Base-by-base conservation (phyloP, 1,139 yeast genomes). In the Lodderomyces margitis region DNA sequence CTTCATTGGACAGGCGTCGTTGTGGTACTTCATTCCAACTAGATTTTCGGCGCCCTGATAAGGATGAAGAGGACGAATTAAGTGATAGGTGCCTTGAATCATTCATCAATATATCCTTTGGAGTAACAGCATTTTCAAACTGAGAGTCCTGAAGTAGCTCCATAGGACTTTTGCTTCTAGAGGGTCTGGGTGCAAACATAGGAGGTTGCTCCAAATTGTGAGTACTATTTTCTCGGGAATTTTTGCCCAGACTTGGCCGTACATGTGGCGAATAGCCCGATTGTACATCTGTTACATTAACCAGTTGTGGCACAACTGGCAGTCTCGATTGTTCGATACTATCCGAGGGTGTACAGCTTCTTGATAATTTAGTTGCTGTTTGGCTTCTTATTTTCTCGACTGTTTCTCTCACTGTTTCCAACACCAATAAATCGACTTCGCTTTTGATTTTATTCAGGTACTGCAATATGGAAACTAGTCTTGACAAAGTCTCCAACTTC, bases 381-480 rank as follows among this genome's bases (percentile, higher is more conserved):
- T 70, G 76, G 28, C 71, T 77, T 38, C 68, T 65, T 8, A 76
- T 79, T 55, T 63, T 75, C 20, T 64, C 62, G 10, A 87, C 76
- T 0, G 95, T 83, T 34, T 80, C 80, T 17, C 76, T 70, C 3
- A 92, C 87, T 0, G 87, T 73, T 34, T 70, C 64, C 31, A 87
- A 64, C 2, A 91, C 95, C 55, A 82, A 68, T 15, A 63, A 71
- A 55, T 91, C 96, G 7, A 91, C 88, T 59, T 92, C 97, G 36
- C 75, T 77, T 47, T 88, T 86, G 37, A 92, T 80, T 52, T 82
- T 82, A 48, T 85, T 85, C n/a, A 87, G 80, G 56, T 86, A 89
- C 45, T 84, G 81, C 44, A 87, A 68, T 3, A 91, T 79, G 45
- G 92, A 86, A 21, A 87, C 84, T 49, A 87, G 70, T 51, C 98